Conservation (phyloP, 2,329 filamentous ascomycete species). For the Bipolaris sorokiniana region DNA sequence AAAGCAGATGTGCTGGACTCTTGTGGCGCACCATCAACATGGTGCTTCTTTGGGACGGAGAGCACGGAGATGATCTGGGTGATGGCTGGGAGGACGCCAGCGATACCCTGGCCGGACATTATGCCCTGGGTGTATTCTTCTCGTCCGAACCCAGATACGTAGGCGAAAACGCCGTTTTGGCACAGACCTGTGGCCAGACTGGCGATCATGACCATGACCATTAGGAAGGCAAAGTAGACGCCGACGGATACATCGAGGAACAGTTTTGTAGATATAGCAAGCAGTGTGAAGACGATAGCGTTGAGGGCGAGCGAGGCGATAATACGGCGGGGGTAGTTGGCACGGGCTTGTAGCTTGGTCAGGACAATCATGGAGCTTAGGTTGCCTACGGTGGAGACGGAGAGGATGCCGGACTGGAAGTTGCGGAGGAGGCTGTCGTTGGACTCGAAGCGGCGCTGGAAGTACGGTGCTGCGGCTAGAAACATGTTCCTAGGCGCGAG, state of each 20-base stretch:
- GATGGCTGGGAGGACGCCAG: constrained; percentile 85
- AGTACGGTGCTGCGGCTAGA: constrained; percentile 91
- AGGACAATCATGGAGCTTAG: constrained; percentile 77
- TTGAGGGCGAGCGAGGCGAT: constrained; percentile 77
- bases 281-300: constrained; percentile 73
- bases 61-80: constrained; percentile 87
- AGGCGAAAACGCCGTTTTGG: constrained; percentile 94
- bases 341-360: constrained; percentile 77
- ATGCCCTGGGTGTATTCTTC: constrained; percentile 93
- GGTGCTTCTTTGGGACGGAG: constrained; percentile 60
- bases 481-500: constrained; percentile 87
- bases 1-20: constrained; percentile 74
- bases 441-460: constrained; percentile 77
- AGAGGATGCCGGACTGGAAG: constrained; percentile 89
- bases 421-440: constrained; percentile 75
- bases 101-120: constrained; percentile 92
- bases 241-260: constrained; percentile 67
- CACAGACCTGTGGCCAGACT: constrained; percentile 82
- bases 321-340: constrained; percentile 89
- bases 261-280: constrained; percentile 78
- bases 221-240: constrained; percentile 79
- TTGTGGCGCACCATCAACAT: constrained; percentile 41
- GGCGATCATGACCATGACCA: constrained; percentile 79
- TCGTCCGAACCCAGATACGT: constrained; percentile 81
- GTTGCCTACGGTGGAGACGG: constrained; percentile 84